Percentiles rank a stretch among this genome's conserved stretches.
Evolutionary conservation across 2,329 filamentous ascomycete species (phyloP).

Genomic region (Beauveria sp.): DNA sequence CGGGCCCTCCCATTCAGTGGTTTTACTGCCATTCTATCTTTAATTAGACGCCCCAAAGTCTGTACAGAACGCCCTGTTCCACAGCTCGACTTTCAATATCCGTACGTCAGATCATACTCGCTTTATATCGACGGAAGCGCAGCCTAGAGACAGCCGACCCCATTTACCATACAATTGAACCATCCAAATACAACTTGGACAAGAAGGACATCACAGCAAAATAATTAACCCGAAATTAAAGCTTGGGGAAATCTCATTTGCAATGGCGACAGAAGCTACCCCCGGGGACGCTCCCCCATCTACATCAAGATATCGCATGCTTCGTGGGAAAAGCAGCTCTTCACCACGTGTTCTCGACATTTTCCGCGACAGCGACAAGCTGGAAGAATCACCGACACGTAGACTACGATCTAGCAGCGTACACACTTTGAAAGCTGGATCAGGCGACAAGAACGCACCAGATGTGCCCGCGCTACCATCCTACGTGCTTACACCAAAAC

Average conservation of each 20-base stretch:
- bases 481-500: conserved; percentile 22
- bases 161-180: neutral
- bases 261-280: conserved; percentile 16
- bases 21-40: neutral
- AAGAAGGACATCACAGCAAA: neutral
- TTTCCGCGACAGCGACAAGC: conserved; percentile 17
- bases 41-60: neutral
- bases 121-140: neutral
- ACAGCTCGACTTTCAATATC: neutral
- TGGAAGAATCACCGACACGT: conserved; percentile 12
- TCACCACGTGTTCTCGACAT: conserved; percentile 22
- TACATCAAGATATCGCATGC: conserved; percentile 24
- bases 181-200: neutral
- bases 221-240: neutral
- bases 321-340: conserved; percentile 29
- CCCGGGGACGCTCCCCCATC: conserved; percentile 3
- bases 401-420: conserved; percentile 20
- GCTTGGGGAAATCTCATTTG: neutral
- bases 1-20: neutral
- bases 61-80: neutral
- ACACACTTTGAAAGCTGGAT: conserved; percentile 13
- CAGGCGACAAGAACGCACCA: conserved; percentile 14
- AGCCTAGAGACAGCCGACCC: neutral
- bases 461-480: conserved; percentile 19
- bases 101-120: neutral